Evolutionary conservation across 306 rosid species (phyloP).

Genomic region (Citrullus amarus): DNA sequence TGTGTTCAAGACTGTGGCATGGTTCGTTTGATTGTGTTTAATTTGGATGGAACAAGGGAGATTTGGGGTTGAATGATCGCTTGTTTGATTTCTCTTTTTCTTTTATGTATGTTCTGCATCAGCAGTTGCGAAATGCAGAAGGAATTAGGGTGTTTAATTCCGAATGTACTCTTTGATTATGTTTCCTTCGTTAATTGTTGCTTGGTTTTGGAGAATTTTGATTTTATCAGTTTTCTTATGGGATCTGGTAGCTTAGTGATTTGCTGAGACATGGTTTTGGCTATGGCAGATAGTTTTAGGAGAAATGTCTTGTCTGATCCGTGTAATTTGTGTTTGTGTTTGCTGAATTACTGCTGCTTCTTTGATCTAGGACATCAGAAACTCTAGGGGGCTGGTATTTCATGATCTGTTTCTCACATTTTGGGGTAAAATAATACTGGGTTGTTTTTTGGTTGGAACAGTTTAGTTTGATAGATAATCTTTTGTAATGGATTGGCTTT

Average conservation of each 20-base stretch:
- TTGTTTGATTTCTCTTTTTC: neutral
- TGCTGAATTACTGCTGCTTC: neutral
- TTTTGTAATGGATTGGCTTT: neutral
- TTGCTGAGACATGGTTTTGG: neutral
- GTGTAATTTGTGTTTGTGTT: neutral
- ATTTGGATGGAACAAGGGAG: neutral
- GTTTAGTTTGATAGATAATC: neutral
- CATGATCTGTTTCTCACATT: neutral
- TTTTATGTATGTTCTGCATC: neutral
- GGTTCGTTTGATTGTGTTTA: neutral
- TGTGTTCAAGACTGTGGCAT: neutral
- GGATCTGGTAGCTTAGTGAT: neutral
- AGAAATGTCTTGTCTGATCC: neutral
- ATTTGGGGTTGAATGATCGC: neutral
- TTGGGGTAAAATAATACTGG: neutral
- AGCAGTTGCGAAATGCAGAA: neutral
- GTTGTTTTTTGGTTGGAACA: neutral
- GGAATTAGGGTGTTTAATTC: neutral
- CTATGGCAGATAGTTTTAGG: neutral
- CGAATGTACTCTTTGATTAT: neutral
- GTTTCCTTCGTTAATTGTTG: neutral
- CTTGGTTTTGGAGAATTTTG: neutral
- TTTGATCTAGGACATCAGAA: neutral
- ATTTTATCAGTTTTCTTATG: neutral
- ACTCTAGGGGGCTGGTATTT: neutral